phyloP scores from a whole-genome alignment of 345 rosid species.

The Melastoma malabathricum region DNA sequence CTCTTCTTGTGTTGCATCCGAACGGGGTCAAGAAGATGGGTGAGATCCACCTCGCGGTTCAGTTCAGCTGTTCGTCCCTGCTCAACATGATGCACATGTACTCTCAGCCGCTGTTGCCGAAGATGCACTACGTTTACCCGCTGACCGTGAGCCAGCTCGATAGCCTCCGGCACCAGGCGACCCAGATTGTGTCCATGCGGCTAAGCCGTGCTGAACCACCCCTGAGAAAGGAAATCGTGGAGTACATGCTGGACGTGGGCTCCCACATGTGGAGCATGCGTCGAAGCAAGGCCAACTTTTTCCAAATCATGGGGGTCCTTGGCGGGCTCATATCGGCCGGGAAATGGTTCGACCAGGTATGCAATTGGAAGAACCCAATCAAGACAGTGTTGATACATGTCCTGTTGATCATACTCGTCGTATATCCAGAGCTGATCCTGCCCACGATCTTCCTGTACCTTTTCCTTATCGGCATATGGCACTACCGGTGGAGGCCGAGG shows the following conservation, averaged over 20 bases:
- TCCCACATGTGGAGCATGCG: slow-evolving; percentile 99
- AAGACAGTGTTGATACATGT: slow-evolving; percentile 79
- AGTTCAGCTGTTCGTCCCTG: slow-evolving; percentile 77
- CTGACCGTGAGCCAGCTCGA: slow-evolving; percentile 81
- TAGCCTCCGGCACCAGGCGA: slow-evolving; percentile 79
- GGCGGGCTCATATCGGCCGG: slow-evolving; percentile 73
- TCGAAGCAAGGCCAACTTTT: slow-evolving; percentile 92
- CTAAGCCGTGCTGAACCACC: slow-evolving; percentile 83
- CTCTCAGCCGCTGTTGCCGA: slow-evolving; percentile 64
- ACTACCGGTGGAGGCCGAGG: slow-evolving; percentile 87
- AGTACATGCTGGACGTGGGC: slow-evolving; percentile 88
- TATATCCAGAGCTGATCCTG: slow-evolving; percentile 76
- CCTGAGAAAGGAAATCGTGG: slow-evolving; percentile 76
- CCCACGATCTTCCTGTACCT: slow-evolving; percentile 87
- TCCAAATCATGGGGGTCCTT: slow-evolving; percentile 72
- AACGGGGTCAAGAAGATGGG: slow-evolving; percentile 91
- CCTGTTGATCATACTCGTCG: slow-evolving; percentile 68
- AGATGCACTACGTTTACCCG: slow-evolving; percentile 87
- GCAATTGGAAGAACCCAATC: slow-evolving; percentile 83
- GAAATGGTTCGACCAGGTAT: slow-evolving; percentile 87
- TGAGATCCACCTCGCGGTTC: slow-evolving; percentile 84
- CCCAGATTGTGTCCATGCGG: slow-evolving; percentile 72
- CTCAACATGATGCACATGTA: slow-evolving; percentile 94
- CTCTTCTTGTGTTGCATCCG: slow-evolving; percentile 62
- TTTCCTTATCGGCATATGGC: slow-evolving; percentile 89